phyloP scores from a whole-genome alignment of 140 eudicot species.

The Bidens hawaiensis region DNA sequence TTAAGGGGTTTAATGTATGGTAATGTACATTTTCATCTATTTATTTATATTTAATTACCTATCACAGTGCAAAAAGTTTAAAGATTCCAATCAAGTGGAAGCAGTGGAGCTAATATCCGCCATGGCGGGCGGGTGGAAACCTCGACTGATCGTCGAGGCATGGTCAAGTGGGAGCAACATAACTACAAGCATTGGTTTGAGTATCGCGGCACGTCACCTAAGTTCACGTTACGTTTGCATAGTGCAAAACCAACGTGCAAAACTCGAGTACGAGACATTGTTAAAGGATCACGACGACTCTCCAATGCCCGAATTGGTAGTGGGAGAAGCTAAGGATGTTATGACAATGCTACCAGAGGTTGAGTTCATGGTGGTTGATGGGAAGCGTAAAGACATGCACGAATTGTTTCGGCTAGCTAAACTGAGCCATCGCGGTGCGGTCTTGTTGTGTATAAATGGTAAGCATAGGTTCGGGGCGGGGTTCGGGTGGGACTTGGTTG shows the following conservation, averaged over 20 bases:
- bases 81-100: conserved; percentile 36
- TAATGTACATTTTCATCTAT: neutral
- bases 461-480: conserved; percentile 16
- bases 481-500: conserved; percentile 34
- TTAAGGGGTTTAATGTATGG: too few relatives aligned
- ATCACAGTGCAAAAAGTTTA: conserved; percentile 32
- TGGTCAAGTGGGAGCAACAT: conserved; percentile 33
- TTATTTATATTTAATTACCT: neutral
- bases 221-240: conserved; percentile 52
- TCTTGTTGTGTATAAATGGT: conserved; percentile 35
- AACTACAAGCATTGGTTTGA: conserved; percentile 41
- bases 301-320: conserved; percentile 38
- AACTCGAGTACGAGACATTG: conserved; percentile 26
- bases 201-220: conserved; percentile 40
- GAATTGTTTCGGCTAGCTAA: conserved; percentile 34
- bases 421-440: conserved; percentile 47
- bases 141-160: conserved; percentile 46
- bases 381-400: conserved; percentile 31
- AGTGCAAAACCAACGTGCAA: conserved; percentile 33
- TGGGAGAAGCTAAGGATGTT: conserved; percentile 47
- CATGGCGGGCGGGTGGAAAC: conserved; percentile 57
- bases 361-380: conserved; percentile 60
- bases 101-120: conserved; percentile 54
- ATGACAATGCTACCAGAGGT: conserved; percentile 28
- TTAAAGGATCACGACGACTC: conserved; percentile 14